These are phyloP conservation scores for Boletus pseudo-olivaceus DNA, from an alignment of 768 basidiomycete species.

Conservation along the genomic window DNA sequence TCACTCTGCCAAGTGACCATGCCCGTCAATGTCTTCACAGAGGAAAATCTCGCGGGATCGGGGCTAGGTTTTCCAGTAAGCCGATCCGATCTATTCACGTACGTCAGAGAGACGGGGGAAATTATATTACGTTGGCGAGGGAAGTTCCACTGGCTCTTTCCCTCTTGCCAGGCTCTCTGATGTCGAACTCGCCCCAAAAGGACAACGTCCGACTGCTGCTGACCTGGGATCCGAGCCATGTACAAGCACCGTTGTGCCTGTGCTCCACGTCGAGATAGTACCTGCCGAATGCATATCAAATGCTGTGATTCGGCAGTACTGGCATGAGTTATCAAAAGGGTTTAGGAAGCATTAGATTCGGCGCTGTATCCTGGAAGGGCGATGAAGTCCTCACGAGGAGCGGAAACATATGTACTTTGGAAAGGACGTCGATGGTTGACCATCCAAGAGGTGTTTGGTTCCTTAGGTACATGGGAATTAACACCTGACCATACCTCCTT, in stretches of 20 bases:
- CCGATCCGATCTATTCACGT: neutral
- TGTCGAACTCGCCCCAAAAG: neutral
- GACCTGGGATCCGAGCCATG: neutral
- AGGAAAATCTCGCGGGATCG: neutral
- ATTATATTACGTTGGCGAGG: neutral
- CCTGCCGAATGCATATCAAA: neutral
- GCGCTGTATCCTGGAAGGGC: neutral
- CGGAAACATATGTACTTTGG: neutral
- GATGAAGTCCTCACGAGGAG: neutral
- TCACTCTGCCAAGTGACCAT: neutral
- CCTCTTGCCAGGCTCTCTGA: neutral
- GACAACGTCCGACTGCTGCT: neutral
- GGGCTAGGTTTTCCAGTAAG: neutral
- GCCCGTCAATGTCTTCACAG: neutral
- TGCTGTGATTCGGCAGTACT: neutral
- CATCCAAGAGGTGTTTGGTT: neutral
- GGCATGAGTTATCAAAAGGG: neutral
- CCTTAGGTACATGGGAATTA: neutral
- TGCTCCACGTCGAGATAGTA: too few relatives aligned
- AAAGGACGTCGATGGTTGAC: neutral
- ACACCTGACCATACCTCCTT: neutral
- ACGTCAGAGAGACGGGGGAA: neutral
- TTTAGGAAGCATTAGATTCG: neutral
- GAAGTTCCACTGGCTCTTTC: neutral
- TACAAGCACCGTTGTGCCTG: neutral